These are phyloP conservation scores for Lasiodiplodia sp. DNA, from an alignment of 2,329 filamentous ascomycete species.

Conservation along the genomic window DNA sequence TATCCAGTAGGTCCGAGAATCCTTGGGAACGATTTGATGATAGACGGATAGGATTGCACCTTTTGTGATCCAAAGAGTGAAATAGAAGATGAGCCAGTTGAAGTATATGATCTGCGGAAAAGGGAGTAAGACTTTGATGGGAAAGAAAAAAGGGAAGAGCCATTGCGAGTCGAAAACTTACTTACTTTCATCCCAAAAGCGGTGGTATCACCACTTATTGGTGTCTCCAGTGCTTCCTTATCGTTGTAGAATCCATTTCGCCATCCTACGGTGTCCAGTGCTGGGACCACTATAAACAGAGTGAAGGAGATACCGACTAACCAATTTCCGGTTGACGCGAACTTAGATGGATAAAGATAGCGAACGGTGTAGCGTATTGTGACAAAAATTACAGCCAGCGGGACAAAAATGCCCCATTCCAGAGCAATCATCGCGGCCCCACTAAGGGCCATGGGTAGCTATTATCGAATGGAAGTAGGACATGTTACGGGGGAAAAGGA, in stretches of 20 bases:
- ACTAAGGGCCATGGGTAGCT: slow-evolving; percentile 7
- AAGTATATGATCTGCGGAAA: background rate
- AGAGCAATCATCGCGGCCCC: slow-evolving; percentile 9
- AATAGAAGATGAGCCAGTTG: slow-evolving; percentile 11
- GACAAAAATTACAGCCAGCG: background rate
- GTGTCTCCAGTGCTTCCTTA: background rate
- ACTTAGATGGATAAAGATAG: slow-evolving; percentile 14
- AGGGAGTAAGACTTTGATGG: background rate
- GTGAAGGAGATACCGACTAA: background rate
- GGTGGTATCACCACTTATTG: background rate
- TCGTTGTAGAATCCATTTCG: slow-evolving; percentile 3
- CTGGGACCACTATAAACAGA: background rate
- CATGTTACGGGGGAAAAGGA: background rate
- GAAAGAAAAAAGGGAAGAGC: background rate
- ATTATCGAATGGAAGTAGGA: background rate
- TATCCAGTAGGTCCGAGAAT: background rate
- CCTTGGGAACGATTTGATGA: slow-evolving; percentile 7
- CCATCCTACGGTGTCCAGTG: slow-evolving; percentile 10
- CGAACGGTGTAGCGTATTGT: slow-evolving; percentile 1
- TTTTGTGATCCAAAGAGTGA: slow-evolving; percentile 8
- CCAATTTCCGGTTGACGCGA: background rate
- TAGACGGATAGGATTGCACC: slow-evolving; percentile 10
- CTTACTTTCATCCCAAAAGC: slow-evolving; percentile 3
- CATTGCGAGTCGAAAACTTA: background rate
- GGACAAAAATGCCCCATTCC: slow-evolving; percentile 14